Conservation (phyloP, 306 rosid species). For the Acacia acuminata region DNA sequence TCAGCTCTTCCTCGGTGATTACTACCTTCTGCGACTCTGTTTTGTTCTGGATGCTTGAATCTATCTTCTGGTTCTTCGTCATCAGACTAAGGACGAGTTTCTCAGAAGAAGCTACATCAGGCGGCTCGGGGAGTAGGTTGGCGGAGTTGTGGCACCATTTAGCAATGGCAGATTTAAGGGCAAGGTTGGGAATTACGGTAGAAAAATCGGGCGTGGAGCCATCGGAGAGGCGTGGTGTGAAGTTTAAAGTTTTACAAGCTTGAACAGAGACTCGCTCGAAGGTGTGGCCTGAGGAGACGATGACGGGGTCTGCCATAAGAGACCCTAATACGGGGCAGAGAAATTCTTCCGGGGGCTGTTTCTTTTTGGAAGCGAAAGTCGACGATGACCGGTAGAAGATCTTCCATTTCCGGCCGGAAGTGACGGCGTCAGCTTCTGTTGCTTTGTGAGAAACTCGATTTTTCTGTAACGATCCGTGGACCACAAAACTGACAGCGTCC, state of each 20-base stretch:
- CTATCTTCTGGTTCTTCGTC: constrained; percentile 11
- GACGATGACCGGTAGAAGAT: constrained; percentile 49
- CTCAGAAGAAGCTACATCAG: constrained; percentile 36
- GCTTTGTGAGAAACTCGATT: constrained; percentile 29
- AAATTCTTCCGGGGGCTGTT: constrained; percentile 66
- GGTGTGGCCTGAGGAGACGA: constrained; percentile 89
- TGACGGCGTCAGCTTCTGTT: constrained; percentile 11
- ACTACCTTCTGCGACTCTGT: background rate
- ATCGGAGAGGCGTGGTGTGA: constrained; percentile 57
- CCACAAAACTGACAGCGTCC: constrained; percentile 45
- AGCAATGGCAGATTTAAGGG: constrained; percentile 74
- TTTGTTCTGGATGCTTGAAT: background rate
- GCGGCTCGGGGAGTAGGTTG: constrained; percentile 39
- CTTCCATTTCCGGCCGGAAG: constrained; percentile 68
- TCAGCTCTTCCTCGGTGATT: constrained; percentile 32
- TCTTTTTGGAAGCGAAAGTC: constrained; percentile 32
- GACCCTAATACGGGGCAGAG: constrained; percentile 73
- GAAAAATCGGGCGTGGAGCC: constrained; percentile 73
- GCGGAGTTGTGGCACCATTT: constrained; percentile 62
- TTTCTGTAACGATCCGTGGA: constrained; percentile 33
- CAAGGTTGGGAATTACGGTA: constrained; percentile 75
- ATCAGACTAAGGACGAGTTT: constrained; percentile 48
- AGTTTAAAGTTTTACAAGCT: constrained; percentile 53
- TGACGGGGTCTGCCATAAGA: constrained; percentile 89
- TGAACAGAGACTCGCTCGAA: constrained; percentile 67